These are phyloP conservation scores for Sarcocystis neurona DNA, from an alignment of 169 alveolate genomes.

Conservation along the genomic window DNA sequence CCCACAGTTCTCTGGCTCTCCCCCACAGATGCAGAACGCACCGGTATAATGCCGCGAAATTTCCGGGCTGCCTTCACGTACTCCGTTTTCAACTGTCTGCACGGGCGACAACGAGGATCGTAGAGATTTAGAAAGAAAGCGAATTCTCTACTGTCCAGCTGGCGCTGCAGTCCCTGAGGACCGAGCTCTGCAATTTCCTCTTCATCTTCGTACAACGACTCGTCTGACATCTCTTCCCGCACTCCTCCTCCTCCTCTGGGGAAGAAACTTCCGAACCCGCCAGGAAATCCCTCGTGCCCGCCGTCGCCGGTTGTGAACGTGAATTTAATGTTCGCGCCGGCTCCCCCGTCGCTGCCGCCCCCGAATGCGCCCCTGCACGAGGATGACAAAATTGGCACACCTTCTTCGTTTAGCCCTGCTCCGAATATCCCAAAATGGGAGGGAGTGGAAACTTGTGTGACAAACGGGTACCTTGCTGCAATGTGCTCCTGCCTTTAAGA, in stretches of 20 bases:
- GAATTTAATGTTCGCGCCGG: not conserved
- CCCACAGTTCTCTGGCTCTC: not conserved
- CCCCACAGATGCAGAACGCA: not conserved
- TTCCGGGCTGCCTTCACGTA: slow-evolving; percentile 6
- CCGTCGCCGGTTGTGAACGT: not conserved
- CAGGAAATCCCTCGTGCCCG: no score
- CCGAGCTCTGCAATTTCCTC: not conserved
- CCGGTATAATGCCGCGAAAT: slow-evolving; percentile 15
- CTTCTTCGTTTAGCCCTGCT: no score
- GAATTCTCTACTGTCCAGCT: not conserved
- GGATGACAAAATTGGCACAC: not conserved
- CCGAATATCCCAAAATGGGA: no score
- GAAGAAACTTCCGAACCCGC: not conserved
- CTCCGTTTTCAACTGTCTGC: not conserved
- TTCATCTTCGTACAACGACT: not conserved
- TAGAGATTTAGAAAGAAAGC: not conserved
- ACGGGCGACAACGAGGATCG: slow-evolving; percentile 16
- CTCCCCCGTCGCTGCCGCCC: not conserved
- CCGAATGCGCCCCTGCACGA: not conserved
- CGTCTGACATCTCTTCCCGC: not conserved
- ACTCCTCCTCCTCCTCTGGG: not conserved
- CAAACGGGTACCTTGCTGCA: no score
- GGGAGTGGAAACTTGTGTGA: no score
- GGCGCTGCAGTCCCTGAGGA: not conserved
- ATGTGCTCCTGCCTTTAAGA: no score